Evolutionary conservation across 495 filamentous ascomycete species (phyloP).

Genomic region (Penicillium flavigenum): DNA sequence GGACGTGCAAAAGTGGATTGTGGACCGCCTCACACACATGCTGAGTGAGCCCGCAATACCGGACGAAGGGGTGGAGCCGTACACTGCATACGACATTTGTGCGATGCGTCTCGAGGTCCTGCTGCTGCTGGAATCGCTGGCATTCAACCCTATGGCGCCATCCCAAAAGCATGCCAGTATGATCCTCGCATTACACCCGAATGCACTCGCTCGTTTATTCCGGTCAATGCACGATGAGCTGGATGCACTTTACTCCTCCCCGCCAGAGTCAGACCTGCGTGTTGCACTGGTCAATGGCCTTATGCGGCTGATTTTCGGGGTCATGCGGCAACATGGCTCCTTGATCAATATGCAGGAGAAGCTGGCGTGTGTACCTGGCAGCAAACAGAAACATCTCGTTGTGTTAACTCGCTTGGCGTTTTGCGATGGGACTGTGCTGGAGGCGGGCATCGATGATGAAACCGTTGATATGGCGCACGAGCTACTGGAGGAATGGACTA

Average conservation of each 20-base stretch:
- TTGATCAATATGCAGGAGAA: slow-evolving; percentile 56
- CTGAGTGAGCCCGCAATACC: slow-evolving; percentile 55
- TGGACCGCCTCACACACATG: slow-evolving; percentile 60
- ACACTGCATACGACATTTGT: slow-evolving; percentile 50
- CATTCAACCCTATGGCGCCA: slow-evolving; percentile 37
- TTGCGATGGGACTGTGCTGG: slow-evolving; percentile 59
- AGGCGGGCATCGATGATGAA: slow-evolving; percentile 65
- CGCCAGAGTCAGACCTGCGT: slow-evolving; percentile 41
- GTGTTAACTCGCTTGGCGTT: slow-evolving; percentile 67
- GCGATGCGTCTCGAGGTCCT: slow-evolving; percentile 59
- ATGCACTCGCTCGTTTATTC: slow-evolving; percentile 58
- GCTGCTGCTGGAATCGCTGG: slow-evolving; percentile 52
- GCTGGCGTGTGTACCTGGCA: slow-evolving; percentile 55
- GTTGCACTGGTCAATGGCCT: slow-evolving; percentile 57
- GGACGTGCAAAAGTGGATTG: slow-evolving; percentile 55
- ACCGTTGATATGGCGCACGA: slow-evolving; percentile 63
- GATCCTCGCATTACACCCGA: slow-evolving; percentile 54
- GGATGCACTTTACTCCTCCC: slow-evolving; percentile 57
- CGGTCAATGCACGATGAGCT: slow-evolving; percentile 63
- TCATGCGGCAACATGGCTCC: slow-evolving; percentile 50
- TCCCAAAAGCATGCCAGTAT: slow-evolving; percentile 48
- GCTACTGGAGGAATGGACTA: slow-evolving; percentile 63
- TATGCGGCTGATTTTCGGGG: slow-evolving; percentile 60
- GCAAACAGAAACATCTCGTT: slow-evolving; percentile 64
- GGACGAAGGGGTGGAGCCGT: slow-evolving; percentile 48